Base-by-base conservation (phyloP, 1,284 basidiomycete species). In the Cystobasidium sp. region DNA sequence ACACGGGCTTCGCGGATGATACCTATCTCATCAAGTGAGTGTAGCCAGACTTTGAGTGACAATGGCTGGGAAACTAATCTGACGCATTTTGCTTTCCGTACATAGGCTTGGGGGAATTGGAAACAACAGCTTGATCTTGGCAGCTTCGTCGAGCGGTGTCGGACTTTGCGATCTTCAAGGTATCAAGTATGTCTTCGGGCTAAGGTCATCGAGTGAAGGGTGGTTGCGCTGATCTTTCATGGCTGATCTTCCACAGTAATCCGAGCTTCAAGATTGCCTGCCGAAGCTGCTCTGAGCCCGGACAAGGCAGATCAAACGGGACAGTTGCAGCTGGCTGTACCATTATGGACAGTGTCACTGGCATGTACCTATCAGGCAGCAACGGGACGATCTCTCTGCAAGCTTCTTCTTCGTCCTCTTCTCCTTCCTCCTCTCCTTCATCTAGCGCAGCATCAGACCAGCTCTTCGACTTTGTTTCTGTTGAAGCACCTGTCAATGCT, bases 21-120 rank as follows among this genome's bases (percentile, higher is more conserved):
- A 20, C 44, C 12, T 52, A 52, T 43, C 5, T 63, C 1, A 63
- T 63, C 61, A 63, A 63, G 61, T 63, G 61, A 63, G n/a, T n/a
- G n/a, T n/a, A n/a, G n/a, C n/a, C n/a, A n/a, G n/a, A n/a, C n/a
- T n/a, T n/a, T n/a, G n/a, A n/a, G n/a, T n/a, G n/a, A n/a, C n/a
- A n/a, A n/a, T n/a, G n/a, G n/a, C n/a, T n/a, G n/a, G n/a, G n/a
- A n/a, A n/a, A n/a, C 31, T 59, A 14, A 12, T 39, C 8, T n/a
- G 39, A 8, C 24, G 24, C 16, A 12, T 18, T 20, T 47, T 46
- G 6, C n/a, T 41, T 22, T 63, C 9, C 8, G 6, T 37, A 3
- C 16, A 24, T n/a, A 63, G 61, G 12, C 61, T 63, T 43, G 47
- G 47, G 0, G 61, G 44, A 3, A 51, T 63, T 14, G 61, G 61